Evolutionary conservation across 2,329 filamentous ascomycete species (phyloP).

Genomic region (Chaetomium sp.): DNA sequence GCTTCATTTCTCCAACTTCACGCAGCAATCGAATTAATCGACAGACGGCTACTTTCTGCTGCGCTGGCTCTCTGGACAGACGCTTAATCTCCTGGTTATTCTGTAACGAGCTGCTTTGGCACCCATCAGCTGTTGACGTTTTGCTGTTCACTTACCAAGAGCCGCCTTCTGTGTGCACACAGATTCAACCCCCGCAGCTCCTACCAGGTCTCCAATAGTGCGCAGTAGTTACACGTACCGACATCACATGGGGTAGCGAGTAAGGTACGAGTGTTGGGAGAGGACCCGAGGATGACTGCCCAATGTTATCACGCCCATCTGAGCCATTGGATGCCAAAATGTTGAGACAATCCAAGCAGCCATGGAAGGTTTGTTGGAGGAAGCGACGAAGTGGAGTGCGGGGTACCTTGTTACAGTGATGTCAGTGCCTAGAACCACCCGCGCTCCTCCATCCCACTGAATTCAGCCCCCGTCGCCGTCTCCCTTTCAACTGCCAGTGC

Average conservation of each 20-base stretch:
- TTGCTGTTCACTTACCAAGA: too few relatives aligned
- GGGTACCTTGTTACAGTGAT: conserved; percentile 23
- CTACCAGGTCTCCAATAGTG: not conserved
- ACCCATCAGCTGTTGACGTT: too few relatives aligned
- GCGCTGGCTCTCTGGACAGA: too few relatives aligned
- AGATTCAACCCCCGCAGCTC: too few relatives aligned
- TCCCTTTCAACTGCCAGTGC: conserved; percentile 1
- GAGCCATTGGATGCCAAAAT: not conserved
- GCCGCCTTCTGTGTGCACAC: too few relatives aligned
- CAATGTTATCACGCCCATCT: not conserved
- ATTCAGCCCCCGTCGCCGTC: not conserved
- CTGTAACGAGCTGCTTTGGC: too few relatives aligned
- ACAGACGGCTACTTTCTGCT: too few relatives aligned
- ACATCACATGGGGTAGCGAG: not conserved
- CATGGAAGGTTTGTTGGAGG: not conserved
- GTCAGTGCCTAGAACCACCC: conserved; percentile 15
- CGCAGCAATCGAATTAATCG: not conserved
- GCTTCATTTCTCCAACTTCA: not conserved
- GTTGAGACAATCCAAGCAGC: not conserved
- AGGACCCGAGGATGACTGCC: not conserved
- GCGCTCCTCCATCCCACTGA: conserved; percentile 6
- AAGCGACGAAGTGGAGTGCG: conserved; percentile 7
- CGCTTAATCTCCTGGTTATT: too few relatives aligned
- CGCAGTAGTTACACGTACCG: too few relatives aligned
- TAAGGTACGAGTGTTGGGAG: not conserved